phyloP scores from a whole-genome alignment of 441 rosid genomes.

The Capsella rubella region DNA sequence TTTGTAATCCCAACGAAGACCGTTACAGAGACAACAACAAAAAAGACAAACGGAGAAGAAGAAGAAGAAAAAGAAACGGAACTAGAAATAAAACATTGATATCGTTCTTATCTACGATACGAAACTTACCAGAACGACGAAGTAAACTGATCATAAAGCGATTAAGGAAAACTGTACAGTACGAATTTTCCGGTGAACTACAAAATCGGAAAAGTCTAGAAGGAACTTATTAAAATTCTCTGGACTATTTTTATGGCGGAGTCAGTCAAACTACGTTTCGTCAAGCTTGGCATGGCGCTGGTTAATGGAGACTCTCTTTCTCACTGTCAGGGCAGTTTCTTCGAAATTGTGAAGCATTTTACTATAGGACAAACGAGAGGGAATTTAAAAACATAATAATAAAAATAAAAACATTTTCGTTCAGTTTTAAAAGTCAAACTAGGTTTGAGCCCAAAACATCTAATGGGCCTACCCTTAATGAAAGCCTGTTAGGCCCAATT shows the following conservation, averaged over 20 bases:
- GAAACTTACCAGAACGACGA: conserved; percentile 31
- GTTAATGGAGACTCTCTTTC: conserved; percentile 17
- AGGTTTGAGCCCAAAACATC: conserved; percentile 1
- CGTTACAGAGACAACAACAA: not conserved
- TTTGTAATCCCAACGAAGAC: not conserved
- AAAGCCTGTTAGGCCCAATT: conserved; percentile 2
- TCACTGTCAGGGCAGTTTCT: conserved; percentile 28
- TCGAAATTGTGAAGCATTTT: conserved; percentile 30
- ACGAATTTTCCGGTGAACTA: not conserved
- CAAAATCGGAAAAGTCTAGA: no score
- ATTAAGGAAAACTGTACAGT: not conserved
- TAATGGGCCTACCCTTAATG: not conserved
- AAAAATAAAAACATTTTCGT: not conserved
- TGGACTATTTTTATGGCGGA: not conserved
- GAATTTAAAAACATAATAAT: no score
- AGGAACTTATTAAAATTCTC: not conserved
- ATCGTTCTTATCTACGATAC: not conserved
- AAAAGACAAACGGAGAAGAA: not conserved
- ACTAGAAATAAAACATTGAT: conserved; percentile 3
- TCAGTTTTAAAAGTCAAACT: conserved; percentile 13
- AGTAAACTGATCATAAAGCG: conserved; percentile 5
- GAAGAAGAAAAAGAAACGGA: conserved; percentile 32
- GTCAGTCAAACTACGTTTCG: conserved; percentile 1
- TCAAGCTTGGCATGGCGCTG: conserved; percentile 37
- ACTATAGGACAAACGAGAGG: conserved; percentile 28